Evolutionary conservation across 495 filamentous ascomycete genomes (phyloP).

Genomic region (Coniosporium apollinis): DNA sequence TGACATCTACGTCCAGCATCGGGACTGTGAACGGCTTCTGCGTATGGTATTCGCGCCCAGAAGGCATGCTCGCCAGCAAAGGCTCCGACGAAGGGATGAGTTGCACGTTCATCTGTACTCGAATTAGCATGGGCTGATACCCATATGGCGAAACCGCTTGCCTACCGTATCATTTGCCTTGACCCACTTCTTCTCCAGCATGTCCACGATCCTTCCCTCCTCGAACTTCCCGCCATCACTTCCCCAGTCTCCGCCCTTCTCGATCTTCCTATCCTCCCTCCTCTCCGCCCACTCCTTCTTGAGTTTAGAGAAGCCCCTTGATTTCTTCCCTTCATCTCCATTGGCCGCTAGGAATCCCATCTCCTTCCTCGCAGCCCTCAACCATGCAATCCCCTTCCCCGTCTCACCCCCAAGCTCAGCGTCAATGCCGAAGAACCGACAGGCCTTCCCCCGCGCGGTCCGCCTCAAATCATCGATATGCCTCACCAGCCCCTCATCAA

Average conservation of each 20-base stretch:
- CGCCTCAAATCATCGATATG: constrained; percentile 60
- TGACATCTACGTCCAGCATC: constrained; percentile 16
- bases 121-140: constrained; percentile 5
- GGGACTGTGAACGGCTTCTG: constrained; percentile 16
- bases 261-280: constrained; percentile 49
- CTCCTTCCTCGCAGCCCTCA: constrained; percentile 51
- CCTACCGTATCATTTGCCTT: constrained; percentile 85
- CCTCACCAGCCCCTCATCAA: constrained; percentile 45
- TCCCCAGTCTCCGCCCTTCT: constrained; percentile 55
- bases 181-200: constrained; percentile 77
- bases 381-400: constrained; percentile 72
- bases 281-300: constrained; percentile 55
- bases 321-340: constrained; percentile 27
- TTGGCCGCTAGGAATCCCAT: constrained; percentile 37
- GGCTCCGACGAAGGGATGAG: constrained; percentile 49
- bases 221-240: constrained; percentile 69
- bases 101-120: constrained; percentile 62
- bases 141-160: constrained; percentile 8
- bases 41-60: constrained; percentile 70
- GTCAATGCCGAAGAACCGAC: constrained; percentile 80
- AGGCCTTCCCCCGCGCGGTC: constrained; percentile 63
- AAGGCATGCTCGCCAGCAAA: constrained; percentile 60
- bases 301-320: constrained; percentile 41
- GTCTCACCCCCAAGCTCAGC: constrained; percentile 66
- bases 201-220: constrained; percentile 70